Evolutionary conservation across 1,139 yeast species (phyloP), one percentile per base, ranked within the genome.

Genomic region (Petasospora rhodanensis): DNA sequence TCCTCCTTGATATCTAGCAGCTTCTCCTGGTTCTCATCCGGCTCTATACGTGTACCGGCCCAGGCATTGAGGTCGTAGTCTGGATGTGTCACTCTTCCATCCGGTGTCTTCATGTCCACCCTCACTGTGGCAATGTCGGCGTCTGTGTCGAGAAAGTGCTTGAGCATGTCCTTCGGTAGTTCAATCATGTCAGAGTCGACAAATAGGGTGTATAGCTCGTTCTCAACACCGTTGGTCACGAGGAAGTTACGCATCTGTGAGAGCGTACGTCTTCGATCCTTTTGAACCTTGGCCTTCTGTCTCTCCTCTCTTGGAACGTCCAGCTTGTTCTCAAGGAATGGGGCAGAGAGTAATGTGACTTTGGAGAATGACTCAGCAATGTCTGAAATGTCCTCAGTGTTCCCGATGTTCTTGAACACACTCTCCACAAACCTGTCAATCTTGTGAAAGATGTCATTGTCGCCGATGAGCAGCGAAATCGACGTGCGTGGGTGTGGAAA

Each of bases 41-140:
- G 75, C 22, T 42, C 54, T 3, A 56, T 52, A 40, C 76, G 54
- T 26, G 54, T 45, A 2, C 76, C 76, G n/a, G 53, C 55, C 76
- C 76, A 70, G 0, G 73, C 56, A 43, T 69, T 69, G 34, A 53
- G 54, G 46, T 70, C 76, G 45, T 68, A 69, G 34, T 61, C 67
- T 7, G 32, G 32, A 12, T 33, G 35, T 3, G 20, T 31, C 2
- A 33, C 30, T 12, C n/a, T 13, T 4, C 45, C 47, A 2, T 34
- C 28, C 9, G 31, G 16, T 14, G 18, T 30, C 26, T 40, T 42
- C 32, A 42, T 39, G 22, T 42, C 47, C 12, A 70, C 51, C 34
- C 73, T 43, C 0, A 73, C 66, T 2, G 66, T 72, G 10, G 64
- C 56, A 11, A 70, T 63, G 40, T 70, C 76, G 20, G 54, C 54